Evolutionary conservation across 257 asterid genomes (phyloP).

Genomic region (Salvia hispanica): DNA sequence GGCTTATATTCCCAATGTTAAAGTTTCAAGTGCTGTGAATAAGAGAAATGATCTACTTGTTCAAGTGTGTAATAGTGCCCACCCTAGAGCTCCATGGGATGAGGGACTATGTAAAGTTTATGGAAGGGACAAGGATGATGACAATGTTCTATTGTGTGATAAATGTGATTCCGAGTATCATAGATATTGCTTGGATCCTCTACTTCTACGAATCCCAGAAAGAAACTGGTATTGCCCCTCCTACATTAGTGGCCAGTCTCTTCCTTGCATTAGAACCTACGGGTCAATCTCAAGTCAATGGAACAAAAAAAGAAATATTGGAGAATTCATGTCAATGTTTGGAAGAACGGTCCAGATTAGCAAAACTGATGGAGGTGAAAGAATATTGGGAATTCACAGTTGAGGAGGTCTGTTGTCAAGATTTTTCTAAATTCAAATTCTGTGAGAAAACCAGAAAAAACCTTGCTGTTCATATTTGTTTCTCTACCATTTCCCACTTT

Average conservation of each 20-base stretch:
- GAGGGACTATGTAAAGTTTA: constrained; percentile 95
- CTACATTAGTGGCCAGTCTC: too few relatives aligned
- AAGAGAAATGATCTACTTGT: constrained; percentile 70
- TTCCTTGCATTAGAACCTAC: constrained; percentile 27
- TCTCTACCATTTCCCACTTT: too few relatives aligned
- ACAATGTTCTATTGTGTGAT: constrained; percentile 85
- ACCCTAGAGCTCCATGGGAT: constrained; percentile 99
- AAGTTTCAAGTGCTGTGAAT: constrained; percentile 48
- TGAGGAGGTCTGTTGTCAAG: constrained; percentile 65
- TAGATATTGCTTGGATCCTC: too few relatives aligned
- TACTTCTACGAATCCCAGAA: constrained; percentile 73
- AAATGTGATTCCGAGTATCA: too few relatives aligned
- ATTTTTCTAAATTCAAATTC: constrained; percentile 16
- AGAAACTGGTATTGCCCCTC: constrained; percentile 98
- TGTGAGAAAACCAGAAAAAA: background rate
- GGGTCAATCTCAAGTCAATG: constrained; percentile 29
- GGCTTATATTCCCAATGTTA: constrained; percentile 40
- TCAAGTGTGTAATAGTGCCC: constrained; percentile 49
- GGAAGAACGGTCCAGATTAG: constrained; percentile 62
- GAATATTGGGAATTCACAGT: constrained; percentile 80
- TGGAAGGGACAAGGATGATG: constrained; percentile 94
- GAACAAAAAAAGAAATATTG: constrained; percentile 46
- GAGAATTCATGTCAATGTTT: constrained; percentile 46
- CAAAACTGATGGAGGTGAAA: constrained; percentile 63
- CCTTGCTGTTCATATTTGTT: too few relatives aligned